Base-by-base conservation (phyloP, 2,329 filamentous ascomycete species). In the Fusarium newnesense region DNA sequence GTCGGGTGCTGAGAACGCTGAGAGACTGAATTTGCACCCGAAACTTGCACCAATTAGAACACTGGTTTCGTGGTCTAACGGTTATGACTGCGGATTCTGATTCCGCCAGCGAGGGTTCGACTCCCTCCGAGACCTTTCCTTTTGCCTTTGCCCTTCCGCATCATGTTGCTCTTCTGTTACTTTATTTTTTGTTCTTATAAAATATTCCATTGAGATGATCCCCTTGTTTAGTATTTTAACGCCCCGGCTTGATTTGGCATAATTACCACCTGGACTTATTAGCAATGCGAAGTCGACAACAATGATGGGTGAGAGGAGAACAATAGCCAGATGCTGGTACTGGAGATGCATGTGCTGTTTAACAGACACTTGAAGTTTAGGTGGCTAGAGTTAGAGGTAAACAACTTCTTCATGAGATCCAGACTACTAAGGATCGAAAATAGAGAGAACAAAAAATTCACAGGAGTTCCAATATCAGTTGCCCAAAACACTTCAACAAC, bases 51-150 rank as follows among this genome's bases (percentile, higher is more conserved):
- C 34, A 54, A 40, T 40, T 40, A 54, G 19, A 54, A 28, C 50
- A 18, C 19, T 4, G 50, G 50, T 54, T 54, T 40, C 50, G 50
- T 54, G 50, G 50, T 54, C 50, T 54, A 54, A 54, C 50, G 50
- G 50, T 54, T 40, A 54, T 54, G 50, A 54, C 50, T 54, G 50
- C 50, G 50, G 50, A 54, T 54, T 54, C 50, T 54, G 50, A 54
- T 54, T 54, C 50, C 50, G 50, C 50, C 50, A 54, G 50, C 50
- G 50, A 54, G 50, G 50, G 50, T 54, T 54, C 50, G 50, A 54
- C 50, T 54, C 50, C 50, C 50, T 54, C 50, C 50, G 50, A 54
- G 50, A 54, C 50, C 50, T 52, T 28, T n/a, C 12, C 19, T 40
- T 54, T 54, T 54, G 49, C 15, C 13, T 18, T n/a, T n/a, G n/a